Base-by-base conservation (phyloP, 371 early-diverging fungal species). In the Circinella minor region DNA sequence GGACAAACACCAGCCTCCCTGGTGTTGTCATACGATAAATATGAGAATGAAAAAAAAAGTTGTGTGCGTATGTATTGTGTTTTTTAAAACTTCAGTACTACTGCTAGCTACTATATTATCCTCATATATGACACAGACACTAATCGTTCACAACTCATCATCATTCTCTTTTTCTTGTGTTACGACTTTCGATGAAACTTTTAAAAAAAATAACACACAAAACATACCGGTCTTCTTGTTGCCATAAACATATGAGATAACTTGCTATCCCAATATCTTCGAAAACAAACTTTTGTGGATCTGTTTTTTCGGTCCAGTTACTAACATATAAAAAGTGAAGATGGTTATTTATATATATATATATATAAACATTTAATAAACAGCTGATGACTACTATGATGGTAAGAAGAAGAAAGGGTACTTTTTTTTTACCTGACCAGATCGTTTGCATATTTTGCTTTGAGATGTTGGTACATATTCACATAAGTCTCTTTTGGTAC, bases 211-310 rank as follows among this genome's bases (percentile, higher is more conserved):
- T 27, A 27, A 47, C 47, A 47, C 47, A 47, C 47, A 55, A 7
- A 10, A 57, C 57, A 70, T 39, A 68, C 60, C 68, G 65, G 7
- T 81, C 80, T 65, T 90, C 85, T 65, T 81, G 49, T 57, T 86
- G 73, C 94, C 94, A 95, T 48, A 95, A 74, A 51, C 90, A 90
- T 11, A 92, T 78, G 20, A 95, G 74, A 83, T 92, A 95, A 47
- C 91, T 89, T 5, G 94, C 93, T 70, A 95, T 94, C 1, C 90
- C 92, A 71, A 95, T 86, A 70, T 95, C 96, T 78, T 95, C 95
- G 75, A 86, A 93, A 10, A 95, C 93, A 79, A 91, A 93, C 71
- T 95, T 95, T 27, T 76, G 76, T 5, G 95, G 91, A 72, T 95
- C 95, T 0, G 96, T 95, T 72, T 90, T 89, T 72, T 93, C 93